These are phyloP conservation scores for Diaporthe capsici DNA, from an alignment of 2,329 filamentous ascomycete species.

Conservation along the genomic window DNA sequence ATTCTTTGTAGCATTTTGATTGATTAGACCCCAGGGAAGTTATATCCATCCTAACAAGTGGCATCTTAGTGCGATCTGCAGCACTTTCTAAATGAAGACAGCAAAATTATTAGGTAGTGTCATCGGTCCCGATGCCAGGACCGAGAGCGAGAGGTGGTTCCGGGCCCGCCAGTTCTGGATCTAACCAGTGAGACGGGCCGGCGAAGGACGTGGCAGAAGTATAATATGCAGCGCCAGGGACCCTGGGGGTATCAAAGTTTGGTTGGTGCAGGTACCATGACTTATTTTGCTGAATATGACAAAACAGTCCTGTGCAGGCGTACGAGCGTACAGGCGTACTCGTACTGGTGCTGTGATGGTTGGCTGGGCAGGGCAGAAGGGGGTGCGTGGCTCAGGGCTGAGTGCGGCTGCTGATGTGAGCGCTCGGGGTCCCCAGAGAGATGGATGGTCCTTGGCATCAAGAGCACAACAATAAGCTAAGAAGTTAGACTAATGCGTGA, in stretches of 20 bases:
- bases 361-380: background rate
- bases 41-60: background rate
- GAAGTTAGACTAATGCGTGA: background rate
- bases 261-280: conserved; percentile 14
- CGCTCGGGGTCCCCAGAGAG: background rate
- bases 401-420: conserved; percentile 27
- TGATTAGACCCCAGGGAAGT: background rate
- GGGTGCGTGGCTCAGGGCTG: background rate
- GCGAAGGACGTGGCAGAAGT: background rate
- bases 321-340: conserved; percentile 2
- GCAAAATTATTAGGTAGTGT: too few species aligned
- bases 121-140: too few species aligned
- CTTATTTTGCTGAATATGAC: background rate
- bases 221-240: conserved; percentile 4
- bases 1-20: background rate
- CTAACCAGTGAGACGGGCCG: conserved; percentile 4
- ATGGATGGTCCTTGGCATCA: background rate
- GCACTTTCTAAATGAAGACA: background rate
- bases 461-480: background rate
- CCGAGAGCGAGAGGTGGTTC: background rate
- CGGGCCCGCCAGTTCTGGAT: too few species aligned
- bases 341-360: background rate
- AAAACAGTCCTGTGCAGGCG: background rate
- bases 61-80: background rate
- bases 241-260: background rate